Evolutionary conservation across 306 rosid species (phyloP).

Genomic region (Hippophae tibetana): DNA sequence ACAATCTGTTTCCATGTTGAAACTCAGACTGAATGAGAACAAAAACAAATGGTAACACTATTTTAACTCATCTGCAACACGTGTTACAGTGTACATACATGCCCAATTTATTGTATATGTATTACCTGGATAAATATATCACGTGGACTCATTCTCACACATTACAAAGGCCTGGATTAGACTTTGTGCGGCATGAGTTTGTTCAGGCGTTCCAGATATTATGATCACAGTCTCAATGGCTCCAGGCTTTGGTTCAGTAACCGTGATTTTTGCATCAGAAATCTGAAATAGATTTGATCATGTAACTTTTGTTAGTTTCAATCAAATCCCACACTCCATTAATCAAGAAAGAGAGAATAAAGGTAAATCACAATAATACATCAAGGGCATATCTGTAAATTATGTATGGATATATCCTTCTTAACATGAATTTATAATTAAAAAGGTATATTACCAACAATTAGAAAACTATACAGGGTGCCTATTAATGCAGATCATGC

Average conservation of each 20-base stretch:
- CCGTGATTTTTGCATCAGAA: conserved; percentile 81
- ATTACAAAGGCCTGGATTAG: conserved; percentile 97
- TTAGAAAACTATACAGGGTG: no score
- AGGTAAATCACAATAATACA: no score
- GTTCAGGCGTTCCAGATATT: conserved; percentile 95
- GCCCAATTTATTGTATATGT: not conserved
- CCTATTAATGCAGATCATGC: no score
- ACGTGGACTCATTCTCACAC: conserved; percentile 68
- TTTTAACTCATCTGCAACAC: no score
- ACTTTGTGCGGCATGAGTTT: conserved; percentile 96
- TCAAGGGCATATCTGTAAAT: no score
- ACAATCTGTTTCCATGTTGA: no score
- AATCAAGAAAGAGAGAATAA: not conserved
- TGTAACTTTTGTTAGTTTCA: conserved; percentile 17
- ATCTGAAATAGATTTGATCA: conserved; percentile 44
- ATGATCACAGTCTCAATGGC: conserved; percentile 76
- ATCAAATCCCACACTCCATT: not conserved
- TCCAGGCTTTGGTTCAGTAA: conserved; percentile 80
- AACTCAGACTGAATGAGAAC: no score
- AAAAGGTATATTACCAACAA: no score
- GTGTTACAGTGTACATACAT: not conserved
- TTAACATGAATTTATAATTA: no score
- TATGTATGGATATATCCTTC: no score
- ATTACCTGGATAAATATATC: conserved; percentile 39
- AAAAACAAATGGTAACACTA: no score